phyloP scores from a whole-genome alignment of 225 moss, liverwort and hornwort species.

The Pleurozium schreberi region DNA sequence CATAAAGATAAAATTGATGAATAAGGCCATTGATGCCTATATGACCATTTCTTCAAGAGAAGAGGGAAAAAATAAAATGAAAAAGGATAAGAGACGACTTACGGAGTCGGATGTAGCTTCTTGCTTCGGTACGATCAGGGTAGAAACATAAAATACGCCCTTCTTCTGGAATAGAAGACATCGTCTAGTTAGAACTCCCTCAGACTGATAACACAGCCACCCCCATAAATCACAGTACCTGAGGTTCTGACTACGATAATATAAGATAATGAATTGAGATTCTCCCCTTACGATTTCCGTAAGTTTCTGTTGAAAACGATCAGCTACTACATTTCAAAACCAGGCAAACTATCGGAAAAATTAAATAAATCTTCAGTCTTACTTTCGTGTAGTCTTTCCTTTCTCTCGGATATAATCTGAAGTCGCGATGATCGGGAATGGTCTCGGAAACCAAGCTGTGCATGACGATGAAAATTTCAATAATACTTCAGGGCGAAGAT shows the following conservation, averaged over 20 bases:
- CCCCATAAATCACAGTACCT: background rate
- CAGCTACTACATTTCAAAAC: background rate
- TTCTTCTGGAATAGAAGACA: conserved; percentile 48
- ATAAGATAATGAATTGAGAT: background rate
- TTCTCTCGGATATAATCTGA: conserved; percentile 38
- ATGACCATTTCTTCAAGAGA: background rate
- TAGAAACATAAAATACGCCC: conserved; percentile 73
- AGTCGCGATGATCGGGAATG: conserved; percentile 86
- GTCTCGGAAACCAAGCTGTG: conserved; percentile 92
- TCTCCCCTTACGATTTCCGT: background rate
- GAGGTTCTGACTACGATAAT: background rate
- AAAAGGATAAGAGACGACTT: background rate
- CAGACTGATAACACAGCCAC: background rate
- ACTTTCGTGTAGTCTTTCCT: conserved; percentile 59
- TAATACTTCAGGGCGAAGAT: background rate
- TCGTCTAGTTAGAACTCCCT: background rate
- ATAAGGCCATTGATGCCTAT: background rate
- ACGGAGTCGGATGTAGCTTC: conserved; percentile 98
- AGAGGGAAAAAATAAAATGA: background rate
- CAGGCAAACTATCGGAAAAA: background rate
- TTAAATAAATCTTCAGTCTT: background rate
- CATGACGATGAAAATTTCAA: background rate
- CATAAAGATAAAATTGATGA: background rate
- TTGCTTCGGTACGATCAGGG: conserved; percentile 93
- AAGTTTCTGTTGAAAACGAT: background rate